Evolutionary conservation across 768 basidiomycete genomes (phyloP).

Genomic region (Collybia mongolica): DNA sequence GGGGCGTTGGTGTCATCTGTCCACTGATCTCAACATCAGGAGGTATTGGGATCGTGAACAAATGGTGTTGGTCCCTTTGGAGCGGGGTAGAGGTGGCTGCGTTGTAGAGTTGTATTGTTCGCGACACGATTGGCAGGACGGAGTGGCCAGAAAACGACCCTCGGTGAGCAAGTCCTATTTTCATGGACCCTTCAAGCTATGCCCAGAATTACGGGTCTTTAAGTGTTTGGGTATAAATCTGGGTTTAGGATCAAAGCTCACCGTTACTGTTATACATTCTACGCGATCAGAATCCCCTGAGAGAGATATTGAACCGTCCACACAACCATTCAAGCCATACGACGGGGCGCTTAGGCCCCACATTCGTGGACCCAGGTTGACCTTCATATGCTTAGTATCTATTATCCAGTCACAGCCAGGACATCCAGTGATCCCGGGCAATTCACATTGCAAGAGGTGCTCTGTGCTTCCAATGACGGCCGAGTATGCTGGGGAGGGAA

Average conservation of each 20-base stretch:
- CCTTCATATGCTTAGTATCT: conserved; percentile 34
- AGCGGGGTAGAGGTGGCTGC: conserved; percentile 14
- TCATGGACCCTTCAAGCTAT: conserved; percentile 37
- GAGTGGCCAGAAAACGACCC: conserved; percentile 22
- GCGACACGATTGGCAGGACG: conserved; percentile 23
- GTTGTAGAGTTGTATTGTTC: conserved; percentile 25
- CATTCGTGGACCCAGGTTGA: conserved; percentile 38
- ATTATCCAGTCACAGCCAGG: conserved; percentile 32
- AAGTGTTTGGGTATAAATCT: conserved; percentile 1
- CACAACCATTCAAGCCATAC: conserved; percentile 39
- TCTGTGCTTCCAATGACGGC: conserved; percentile 25
- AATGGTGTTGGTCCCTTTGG: conserved; percentile 23
- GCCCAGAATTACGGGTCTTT: background rate
- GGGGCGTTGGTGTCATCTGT: conserved; percentile 29
- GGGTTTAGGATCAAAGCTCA: conserved; percentile 14
- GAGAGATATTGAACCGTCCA: conserved; percentile 38
- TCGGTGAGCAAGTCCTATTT: conserved; percentile 28
- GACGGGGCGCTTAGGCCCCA: conserved; percentile 36
- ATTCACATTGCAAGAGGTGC: conserved; percentile 32
- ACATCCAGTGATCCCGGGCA: conserved; percentile 20
- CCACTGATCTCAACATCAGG: conserved; percentile 24
- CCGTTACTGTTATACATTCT: conserved; percentile 34
- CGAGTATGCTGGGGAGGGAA: conserved; percentile 22
- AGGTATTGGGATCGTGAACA: conserved; percentile 41
- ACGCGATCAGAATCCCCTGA: conserved; percentile 32